phyloP scores from a whole-genome alignment of 2,329 filamentous ascomycete species.

The Colletotrichum lindemuthianum region DNA sequence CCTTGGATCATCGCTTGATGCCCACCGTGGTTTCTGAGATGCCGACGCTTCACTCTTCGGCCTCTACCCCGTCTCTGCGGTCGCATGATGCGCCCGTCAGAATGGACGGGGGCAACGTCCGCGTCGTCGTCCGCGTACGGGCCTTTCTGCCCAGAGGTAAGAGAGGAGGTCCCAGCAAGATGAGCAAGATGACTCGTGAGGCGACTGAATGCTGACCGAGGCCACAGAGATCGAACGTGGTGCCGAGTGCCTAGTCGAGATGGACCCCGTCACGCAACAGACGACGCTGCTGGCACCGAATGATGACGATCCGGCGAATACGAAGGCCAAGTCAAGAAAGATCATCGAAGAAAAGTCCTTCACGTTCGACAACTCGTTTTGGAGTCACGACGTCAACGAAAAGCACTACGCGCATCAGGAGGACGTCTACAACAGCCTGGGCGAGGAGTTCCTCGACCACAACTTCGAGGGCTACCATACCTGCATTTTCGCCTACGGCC shows the following conservation, averaged over 20 bases:
- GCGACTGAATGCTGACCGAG: neutral
- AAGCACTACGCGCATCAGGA: constrained; percentile 91
- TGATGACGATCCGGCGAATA: constrained; percentile 61
- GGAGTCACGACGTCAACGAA: constrained; percentile 86
- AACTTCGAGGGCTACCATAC: constrained; percentile 99
- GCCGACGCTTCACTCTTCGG: constrained; percentile 67
- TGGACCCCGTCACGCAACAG: constrained; percentile 87
- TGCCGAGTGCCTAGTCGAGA: constrained; percentile 86
- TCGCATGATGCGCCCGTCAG: constrained; percentile 75
- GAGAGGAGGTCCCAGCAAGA: neutral
- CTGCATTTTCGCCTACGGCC: constrained; percentile 98
- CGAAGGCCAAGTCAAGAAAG: constrained; percentile 74
- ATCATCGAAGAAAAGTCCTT: constrained; percentile 89
- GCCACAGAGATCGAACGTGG: constrained; percentile 79
- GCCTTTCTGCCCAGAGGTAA: constrained; percentile 82
- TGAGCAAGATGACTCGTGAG: neutral
- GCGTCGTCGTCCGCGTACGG: constrained; percentile 83
- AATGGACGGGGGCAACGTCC: constrained; percentile 77
- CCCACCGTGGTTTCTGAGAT: constrained; percentile 50
- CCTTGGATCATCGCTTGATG: constrained; percentile 57
- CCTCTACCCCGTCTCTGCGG: constrained; percentile 81
- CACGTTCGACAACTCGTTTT: constrained; percentile 98
- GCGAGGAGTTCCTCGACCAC: constrained; percentile 97
- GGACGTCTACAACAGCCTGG: constrained; percentile 92
- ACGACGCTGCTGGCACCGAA: constrained; percentile 82